Evolutionary conservation across 2,329 filamentous ascomycete species (phyloP).

Genomic region (Diaporthe sp.): DNA sequence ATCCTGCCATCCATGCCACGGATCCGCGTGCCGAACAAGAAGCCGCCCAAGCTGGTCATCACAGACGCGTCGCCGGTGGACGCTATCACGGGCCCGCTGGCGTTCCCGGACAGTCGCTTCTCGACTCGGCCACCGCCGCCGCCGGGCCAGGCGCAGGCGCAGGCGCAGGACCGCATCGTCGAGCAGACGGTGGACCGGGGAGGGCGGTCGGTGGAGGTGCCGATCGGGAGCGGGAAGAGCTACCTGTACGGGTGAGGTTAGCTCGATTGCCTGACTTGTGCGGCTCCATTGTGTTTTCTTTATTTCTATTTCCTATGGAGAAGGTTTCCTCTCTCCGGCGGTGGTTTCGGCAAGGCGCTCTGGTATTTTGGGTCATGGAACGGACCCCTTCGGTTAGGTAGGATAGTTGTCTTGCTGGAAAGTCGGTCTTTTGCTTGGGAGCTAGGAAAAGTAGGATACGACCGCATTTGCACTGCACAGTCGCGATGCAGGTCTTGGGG

Average conservation of each 20-base stretch:
- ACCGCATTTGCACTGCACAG: neutral
- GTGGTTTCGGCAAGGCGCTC: slow-evolving; percentile 16
- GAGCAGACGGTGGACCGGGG: slow-evolving; percentile 34
- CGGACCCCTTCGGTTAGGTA: neutral
- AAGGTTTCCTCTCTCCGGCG: neutral
- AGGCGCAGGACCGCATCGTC: slow-evolving; percentile 38
- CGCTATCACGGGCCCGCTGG: slow-evolving; percentile 49
- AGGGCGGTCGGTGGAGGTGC: slow-evolving; percentile 45
- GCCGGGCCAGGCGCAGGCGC: neutral
- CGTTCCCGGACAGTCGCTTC: slow-evolving; percentile 38
- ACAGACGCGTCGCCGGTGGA: too few relatives aligned
- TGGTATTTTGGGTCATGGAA: neutral
- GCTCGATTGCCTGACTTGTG: neutral
- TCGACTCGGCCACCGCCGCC: slow-evolving; percentile 35
- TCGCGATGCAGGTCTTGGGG: neutral
- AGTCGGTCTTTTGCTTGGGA: slow-evolving; percentile 20
- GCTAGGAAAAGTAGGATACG: slow-evolving; percentile 7
- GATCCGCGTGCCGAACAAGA: slow-evolving; percentile 57
- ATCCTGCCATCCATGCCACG: slow-evolving; percentile 55
- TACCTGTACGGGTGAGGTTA: slow-evolving; percentile 50
- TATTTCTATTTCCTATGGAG: neutral
- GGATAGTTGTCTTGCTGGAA: neutral
- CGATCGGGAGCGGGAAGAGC: slow-evolving; percentile 53
- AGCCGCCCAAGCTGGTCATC: slow-evolving; percentile 47
- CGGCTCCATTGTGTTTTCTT: neutral